These are phyloP conservation scores for Colletotrichum tanaceti DNA, from an alignment of 2,329 filamentous ascomycete species.

Conservation along the genomic window DNA sequence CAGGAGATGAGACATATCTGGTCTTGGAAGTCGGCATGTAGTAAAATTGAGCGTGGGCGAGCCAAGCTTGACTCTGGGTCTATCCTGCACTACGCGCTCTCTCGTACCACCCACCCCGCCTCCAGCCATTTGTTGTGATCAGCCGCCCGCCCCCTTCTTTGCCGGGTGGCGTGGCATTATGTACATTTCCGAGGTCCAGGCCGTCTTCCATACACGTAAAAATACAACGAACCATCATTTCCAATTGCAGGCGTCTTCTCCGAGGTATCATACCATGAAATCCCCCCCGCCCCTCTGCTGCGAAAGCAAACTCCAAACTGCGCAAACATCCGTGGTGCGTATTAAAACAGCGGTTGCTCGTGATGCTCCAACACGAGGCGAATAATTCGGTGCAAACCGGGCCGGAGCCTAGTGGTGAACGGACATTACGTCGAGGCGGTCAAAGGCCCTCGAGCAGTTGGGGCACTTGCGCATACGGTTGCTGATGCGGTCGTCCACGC, in stretches of 20 bases:
- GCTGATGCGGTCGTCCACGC: slow-evolving; percentile 87
- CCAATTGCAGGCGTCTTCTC: slow-evolving; percentile 37
- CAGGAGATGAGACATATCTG: slow-evolving; percentile 60
- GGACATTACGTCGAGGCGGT: slow-evolving; percentile 88
- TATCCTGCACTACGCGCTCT: slow-evolving; percentile 34
- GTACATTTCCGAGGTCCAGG: slow-evolving; percentile 37
- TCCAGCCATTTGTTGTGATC: slow-evolving; percentile 14
- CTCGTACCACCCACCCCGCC: slow-evolving; percentile 8
- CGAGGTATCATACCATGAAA: slow-evolving; percentile 41
- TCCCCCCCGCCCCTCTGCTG: slow-evolving; percentile 25
- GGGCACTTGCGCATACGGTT: slow-evolving; percentile 96
- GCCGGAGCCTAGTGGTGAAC: slow-evolving; percentile 61
- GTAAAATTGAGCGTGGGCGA: slow-evolving; percentile 18
- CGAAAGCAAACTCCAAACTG: slow-evolving; percentile 38
- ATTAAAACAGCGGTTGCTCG: slow-evolving; percentile 17
- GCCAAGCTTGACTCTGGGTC: slow-evolving; percentile 38
- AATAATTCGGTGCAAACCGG: slow-evolving; percentile 5
- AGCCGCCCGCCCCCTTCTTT: slow-evolving; percentile 5
- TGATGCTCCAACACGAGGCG: not conserved
- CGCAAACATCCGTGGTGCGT: slow-evolving; percentile 23
- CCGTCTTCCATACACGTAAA: slow-evolving; percentile 41
- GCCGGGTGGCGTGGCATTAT: slow-evolving; percentile 21
- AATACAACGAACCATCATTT: slow-evolving; percentile 41
- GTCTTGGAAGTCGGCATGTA: slow-evolving; percentile 35
- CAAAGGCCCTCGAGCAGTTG: slow-evolving; percentile 91